Evolutionary conservation across 1,139 yeast species (phyloP).

Genomic region (Candida neerlandica): DNA sequence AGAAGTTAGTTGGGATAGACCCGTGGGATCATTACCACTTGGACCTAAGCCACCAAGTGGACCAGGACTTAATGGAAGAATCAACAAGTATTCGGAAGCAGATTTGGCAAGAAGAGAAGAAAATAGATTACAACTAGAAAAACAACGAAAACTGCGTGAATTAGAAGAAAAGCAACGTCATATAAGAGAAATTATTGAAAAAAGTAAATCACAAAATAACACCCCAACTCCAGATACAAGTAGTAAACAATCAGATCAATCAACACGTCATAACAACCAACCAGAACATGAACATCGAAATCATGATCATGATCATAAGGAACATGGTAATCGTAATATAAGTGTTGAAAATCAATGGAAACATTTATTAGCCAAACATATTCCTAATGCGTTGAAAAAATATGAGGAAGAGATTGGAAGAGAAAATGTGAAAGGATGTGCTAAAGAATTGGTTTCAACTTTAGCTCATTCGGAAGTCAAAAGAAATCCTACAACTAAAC

Average conservation of each 20-base stretch:
- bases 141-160: conserved; percentile 35
- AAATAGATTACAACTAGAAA: conserved; percentile 33
- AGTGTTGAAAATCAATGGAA: conserved; percentile 54
- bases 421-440: conserved; percentile 74
- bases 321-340: conserved; percentile 10
- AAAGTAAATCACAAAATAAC: conserved; percentile 22
- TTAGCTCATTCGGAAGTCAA: conserved; percentile 68
- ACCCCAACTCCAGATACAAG: conserved; percentile 10
- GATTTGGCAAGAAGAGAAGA: conserved; percentile 38
- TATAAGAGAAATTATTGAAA: conserved; percentile 39
- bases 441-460: conserved; percentile 70
- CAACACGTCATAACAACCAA: background rate
- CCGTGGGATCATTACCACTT: conserved; percentile 26
- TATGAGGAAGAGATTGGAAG: conserved; percentile 69
- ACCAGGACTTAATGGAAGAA: conserved; percentile 20
- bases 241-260: conserved; percentile 16
- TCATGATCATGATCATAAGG: conserved; percentile 12
- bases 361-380: conserved; percentile 65
- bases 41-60: conserved; percentile 27
- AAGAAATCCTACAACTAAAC: conserved; percentile 36
- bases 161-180: conserved; percentile 35
- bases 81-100: conserved; percentile 18
- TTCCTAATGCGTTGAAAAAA: conserved; percentile 77
- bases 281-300: conserved; percentile 9
- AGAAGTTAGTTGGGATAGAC: conserved; percentile 62